Percentiles rank a stretch among this genome's conserved stretches.
These are phyloP conservation scores for Maudiozyma barnettii DNA, from an alignment of 805 yeast genomes.

Conservation along the genomic window DNA sequence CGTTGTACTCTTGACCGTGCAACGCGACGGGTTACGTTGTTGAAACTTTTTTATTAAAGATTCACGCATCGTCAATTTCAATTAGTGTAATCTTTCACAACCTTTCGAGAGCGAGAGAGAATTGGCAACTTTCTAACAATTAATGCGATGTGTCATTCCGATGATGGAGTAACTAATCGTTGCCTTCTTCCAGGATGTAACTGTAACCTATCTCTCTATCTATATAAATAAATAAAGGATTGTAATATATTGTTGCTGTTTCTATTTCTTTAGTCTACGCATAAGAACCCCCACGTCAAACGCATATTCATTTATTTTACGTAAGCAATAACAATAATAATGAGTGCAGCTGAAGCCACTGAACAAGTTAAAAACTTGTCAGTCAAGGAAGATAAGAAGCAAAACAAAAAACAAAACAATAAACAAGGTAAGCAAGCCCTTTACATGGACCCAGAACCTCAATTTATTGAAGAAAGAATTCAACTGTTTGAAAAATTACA, in stretches of 20 bases:
- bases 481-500: constrained; percentile 71
- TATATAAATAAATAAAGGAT: no score
- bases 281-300: no score
- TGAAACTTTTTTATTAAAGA: no score
- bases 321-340: neutral
- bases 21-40: no score
- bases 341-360: constrained; percentile 22
- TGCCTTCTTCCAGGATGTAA: no score
- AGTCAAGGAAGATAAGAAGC: constrained; percentile 25
- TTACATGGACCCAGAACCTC: constrained; percentile 70
- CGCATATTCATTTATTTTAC: neutral
- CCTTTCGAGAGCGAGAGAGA: neutral
- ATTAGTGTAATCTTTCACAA: neutral
- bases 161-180: no score
- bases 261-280: no score
- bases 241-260: no score
- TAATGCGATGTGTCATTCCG: no score
- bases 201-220: no score
- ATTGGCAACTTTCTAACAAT: no score
- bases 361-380: constrained; percentile 36
- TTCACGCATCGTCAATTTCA: neutral
- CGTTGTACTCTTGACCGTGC: no score
- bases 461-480: constrained; percentile 70
- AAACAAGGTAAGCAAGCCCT: constrained; percentile 29
- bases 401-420: constrained; percentile 37